phyloP scores from a whole-genome alignment of 257 asterid species.

The Solanum medicagineum region DNA sequence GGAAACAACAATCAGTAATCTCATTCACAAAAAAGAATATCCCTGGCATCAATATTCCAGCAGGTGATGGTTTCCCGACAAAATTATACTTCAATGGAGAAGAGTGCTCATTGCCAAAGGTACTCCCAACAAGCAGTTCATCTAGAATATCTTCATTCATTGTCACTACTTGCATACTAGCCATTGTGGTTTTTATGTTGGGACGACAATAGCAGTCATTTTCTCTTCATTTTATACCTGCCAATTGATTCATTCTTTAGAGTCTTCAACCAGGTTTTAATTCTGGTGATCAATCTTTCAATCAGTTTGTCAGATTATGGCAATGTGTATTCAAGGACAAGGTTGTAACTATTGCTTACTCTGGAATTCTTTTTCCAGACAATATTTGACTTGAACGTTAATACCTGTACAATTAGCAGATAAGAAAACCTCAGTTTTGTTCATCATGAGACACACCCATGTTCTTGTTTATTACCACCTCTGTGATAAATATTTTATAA shows the following conservation, averaged over 20 bases:
- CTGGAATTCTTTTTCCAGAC: not conserved
- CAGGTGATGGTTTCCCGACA: constrained; percentile 83
- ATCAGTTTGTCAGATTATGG: not conserved
- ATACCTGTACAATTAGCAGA: not conserved
- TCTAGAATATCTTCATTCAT: constrained; percentile 15
- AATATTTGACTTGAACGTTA: not conserved
- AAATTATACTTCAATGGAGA: constrained; percentile 90
- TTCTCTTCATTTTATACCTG: not conserved
- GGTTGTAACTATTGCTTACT: not conserved
- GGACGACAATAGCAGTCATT: constrained; percentile 29
- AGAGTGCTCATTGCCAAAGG: constrained; percentile 62
- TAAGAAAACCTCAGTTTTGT: not conserved
- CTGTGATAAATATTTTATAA: no score
- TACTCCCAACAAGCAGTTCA: constrained; percentile 47
- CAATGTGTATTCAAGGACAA: not conserved
- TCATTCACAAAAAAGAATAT: constrained; percentile 73
- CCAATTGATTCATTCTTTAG: constrained; percentile 61
- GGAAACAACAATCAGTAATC: constrained; percentile 87
- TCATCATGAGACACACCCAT: not conserved
- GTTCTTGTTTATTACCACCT: no score
- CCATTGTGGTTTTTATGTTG: constrained; percentile 13
- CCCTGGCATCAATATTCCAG: constrained; percentile 45
- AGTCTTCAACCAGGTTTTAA: constrained; percentile 1
- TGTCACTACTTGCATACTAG: constrained; percentile 4
- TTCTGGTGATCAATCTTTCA: not conserved